Base-by-base conservation (phyloP, 2,329 filamentous ascomycete species). In the Colletotrichum theobromicola region DNA sequence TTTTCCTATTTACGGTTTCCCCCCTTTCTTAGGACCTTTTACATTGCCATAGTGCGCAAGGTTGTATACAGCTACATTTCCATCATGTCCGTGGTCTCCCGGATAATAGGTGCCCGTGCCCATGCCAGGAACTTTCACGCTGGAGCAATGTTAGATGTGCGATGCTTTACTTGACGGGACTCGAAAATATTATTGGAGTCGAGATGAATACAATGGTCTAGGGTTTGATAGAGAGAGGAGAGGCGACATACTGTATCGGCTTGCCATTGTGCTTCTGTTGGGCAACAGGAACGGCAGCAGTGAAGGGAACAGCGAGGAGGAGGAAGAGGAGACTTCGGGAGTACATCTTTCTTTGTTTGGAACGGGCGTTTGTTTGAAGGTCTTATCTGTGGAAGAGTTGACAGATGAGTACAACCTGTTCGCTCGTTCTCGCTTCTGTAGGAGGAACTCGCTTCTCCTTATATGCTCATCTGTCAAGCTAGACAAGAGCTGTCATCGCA, bases 371-470 rank as follows among this genome's bases (percentile, higher is more conserved):
- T 13, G 42, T 21, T 21, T 46, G 10, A 10, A 46, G 4, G 7
- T 21, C 5, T 13, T 50, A 10, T 13, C 21, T 46, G 18, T 46
- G 18, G 6, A 4, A 46, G 18, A 46, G 3, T 46, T 12, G 37
- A 12, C 37, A 46, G 37, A 46, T 18, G 18, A 3, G 18, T 46
- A 18, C 5, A n/a, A 5, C 2, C 42, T 13, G n/a, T 1, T 21
- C n/a, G 5, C n/a, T 21, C n/a, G 3, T 21, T 13, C 2, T 3
- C 2, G 10, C 7, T 13, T 13, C 3, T 7, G 3, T 9, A 5
- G 5, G n/a, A 46, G 42, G 16, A 21, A 4, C 7, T 46, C 5
- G 9, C n/a, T 50, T n/a, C n/a, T 21, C 42, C n/a, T 50, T 50
- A 50, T 50, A 21, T 50, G 10, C n/a, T 50, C 7, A 21, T 50